Evolutionary conservation across 148 eudicot genomes (phyloP), one percentile per base, ranked within the genome.

Genomic region (Agrostemma githago): DNA sequence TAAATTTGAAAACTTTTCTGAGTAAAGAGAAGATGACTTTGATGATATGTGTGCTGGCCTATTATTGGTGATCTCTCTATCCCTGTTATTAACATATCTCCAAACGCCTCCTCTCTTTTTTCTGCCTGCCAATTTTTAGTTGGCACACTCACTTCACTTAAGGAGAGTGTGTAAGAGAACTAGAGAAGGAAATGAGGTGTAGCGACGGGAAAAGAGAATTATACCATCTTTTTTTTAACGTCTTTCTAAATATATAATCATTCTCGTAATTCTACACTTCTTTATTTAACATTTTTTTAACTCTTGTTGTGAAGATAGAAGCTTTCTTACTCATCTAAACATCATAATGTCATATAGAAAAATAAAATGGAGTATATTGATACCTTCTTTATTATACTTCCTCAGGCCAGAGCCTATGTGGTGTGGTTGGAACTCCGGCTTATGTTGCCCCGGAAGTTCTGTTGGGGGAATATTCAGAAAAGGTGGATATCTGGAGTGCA

Each of bases 401-500:
- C 70, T 63, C 85, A 86, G 89, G 87, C 73, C 89, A 86, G 72
- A 79, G 80, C 71, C 65, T 86, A 76, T 71, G 79, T 73, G 85
- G 89, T 72, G 80, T 84, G 76, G 85, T 82, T 74, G 89, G 89
- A 71, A 84, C 85, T 78, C 89, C 89, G 5, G 87, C 87, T 61
- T 86, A 86, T 84, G 81, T 86, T 80, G 89, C 89, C 39, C 89
- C 89, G 3, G 89, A 86, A 76, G 83, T 86, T 64, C 68, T 86
- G 68, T 66, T 64, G 3, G 89, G 89, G 61, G 79, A 78, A 67
- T 86, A 86, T 76, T 78, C 87, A 43, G 85, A 82, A 61, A 86
- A 86, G 72, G 89, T 86, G 71, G 89, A 86, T 78, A 78, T 86
- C 44, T 86, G 89, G 89, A 84, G 87, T 78, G 85, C 87, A 73